Conservation (phyloP, 495 filamentous ascomycete species). For the Penicillium cinerascens region DNA sequence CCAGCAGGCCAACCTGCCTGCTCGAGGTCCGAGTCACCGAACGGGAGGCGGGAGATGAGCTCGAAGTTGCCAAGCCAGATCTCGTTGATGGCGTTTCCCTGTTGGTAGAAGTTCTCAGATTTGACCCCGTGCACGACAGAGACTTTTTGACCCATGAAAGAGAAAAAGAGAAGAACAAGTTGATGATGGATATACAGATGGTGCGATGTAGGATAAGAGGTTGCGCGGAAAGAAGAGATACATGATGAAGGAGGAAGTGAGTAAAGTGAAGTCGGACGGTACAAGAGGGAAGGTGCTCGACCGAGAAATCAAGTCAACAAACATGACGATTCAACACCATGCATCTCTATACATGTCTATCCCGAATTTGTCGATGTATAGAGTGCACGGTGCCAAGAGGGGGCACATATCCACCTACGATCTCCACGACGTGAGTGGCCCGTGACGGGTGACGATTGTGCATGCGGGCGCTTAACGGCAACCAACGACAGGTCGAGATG, state of each 20-base stretch:
- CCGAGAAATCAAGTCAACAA: neutral
- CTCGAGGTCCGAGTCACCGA: slow-evolving; percentile 33
- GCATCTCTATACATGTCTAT: neutral
- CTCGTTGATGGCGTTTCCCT: slow-evolving; percentile 39
- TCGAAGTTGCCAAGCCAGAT: slow-evolving; percentile 37
- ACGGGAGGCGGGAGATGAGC: slow-evolving; percentile 37
- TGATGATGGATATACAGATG: neutral
- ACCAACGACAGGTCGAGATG: slow-evolving; percentile 29
- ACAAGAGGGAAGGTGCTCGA: neutral
- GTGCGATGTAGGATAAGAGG: neutral
- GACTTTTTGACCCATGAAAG: slow-evolving; percentile 34
- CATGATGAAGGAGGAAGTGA: neutral
- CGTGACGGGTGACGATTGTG: slow-evolving; percentile 23
- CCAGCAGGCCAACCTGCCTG: slow-evolving; percentile 33
- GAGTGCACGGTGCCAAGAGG: too few species aligned
- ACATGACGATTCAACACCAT: neutral
- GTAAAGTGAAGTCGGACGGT: neutral
- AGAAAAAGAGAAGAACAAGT: neutral
- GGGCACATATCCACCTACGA: too few species aligned
- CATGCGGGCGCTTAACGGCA: slow-evolving; percentile 33
- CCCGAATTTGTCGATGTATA: neutral
- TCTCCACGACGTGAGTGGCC: slow-evolving; percentile 19
- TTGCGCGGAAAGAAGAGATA: neutral
- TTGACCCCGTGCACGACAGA: slow-evolving; percentile 32
- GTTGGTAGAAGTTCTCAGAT: slow-evolving; percentile 30